Conservation (phyloP, 2,329 filamentous ascomycete genomes). For the Elsinoe necatrix region DNA sequence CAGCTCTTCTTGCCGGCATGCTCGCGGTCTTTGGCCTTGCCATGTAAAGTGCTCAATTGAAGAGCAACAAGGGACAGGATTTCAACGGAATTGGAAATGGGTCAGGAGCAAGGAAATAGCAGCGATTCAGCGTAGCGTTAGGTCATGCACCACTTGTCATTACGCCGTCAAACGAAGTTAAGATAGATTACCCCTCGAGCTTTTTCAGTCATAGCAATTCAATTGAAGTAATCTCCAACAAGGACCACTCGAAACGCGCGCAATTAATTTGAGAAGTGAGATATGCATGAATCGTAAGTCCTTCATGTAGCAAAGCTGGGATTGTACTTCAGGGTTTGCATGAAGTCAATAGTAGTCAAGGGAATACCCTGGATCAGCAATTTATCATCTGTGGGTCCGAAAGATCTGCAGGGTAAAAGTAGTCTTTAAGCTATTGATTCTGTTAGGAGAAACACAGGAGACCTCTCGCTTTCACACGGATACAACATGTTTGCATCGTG, state of each 20-base stretch:
- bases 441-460: not conserved
- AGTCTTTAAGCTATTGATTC: too few species aligned
- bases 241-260: not conserved
- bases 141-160: conserved; percentile 4
- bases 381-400: not conserved
- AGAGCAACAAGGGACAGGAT: conserved; percentile 8
- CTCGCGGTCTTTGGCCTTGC: conserved; percentile 50
- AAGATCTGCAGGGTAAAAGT: conserved; percentile 5
- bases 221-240: conserved; percentile 6
- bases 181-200: conserved; percentile 8
- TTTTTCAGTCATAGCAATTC: not conserved
- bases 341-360: too few species aligned
- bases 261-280: not conserved
- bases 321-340: too few species aligned
- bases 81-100: conserved; percentile 10
- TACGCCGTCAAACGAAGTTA: conserved; percentile 9
- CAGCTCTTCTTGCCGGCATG: conserved; percentile 45
- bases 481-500: too few species aligned
- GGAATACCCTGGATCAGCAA: too few species aligned
- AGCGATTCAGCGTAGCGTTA: conserved; percentile 15
- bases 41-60: conserved; percentile 36
- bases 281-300: not conserved
- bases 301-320: not conserved
- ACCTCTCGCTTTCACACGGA: too few species aligned
- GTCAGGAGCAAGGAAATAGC: conserved; percentile 16